phyloP scores from a whole-genome alignment of 257 asterid species.

The Sherardia arvensis region DNA sequence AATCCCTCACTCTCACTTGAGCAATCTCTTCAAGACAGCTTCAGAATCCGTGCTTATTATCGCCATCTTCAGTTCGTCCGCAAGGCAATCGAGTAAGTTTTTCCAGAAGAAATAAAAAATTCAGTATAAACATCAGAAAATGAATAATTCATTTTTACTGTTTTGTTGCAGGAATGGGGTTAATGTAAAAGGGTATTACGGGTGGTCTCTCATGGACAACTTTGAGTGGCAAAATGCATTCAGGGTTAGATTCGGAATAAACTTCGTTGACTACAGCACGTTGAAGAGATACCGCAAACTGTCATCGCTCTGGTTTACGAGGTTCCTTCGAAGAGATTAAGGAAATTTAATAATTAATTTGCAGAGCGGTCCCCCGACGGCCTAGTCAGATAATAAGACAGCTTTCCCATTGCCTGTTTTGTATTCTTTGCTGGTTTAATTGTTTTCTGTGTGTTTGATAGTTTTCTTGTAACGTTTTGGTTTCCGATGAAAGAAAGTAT shows the following conservation, averaged over 20 bases:
- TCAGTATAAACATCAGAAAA: no score
- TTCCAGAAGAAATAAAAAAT: no score
- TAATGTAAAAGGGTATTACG: conserved; percentile 22
- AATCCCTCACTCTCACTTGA: conserved; percentile 17
- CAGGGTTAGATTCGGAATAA: conserved; percentile 18
- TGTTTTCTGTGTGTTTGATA: not conserved
- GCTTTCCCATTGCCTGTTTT: not conserved
- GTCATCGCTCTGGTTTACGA: conserved; percentile 23
- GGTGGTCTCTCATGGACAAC: conserved; percentile 29
- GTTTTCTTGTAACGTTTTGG: not conserved
- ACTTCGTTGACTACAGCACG: conserved; percentile 18
- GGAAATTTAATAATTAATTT: not conserved
- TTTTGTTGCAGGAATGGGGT: conserved; percentile 14
- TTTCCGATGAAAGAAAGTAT: not conserved
- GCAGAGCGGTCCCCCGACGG: not conserved
- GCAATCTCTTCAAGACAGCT: conserved; percentile 16
- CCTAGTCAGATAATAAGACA: not conserved
- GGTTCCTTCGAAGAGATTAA: not conserved
- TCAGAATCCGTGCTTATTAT: conserved; percentile 16
- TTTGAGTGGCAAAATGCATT: conserved; percentile 22
- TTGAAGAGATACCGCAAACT: conserved; percentile 20
- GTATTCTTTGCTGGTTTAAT: not conserved
- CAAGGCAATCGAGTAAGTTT: conserved; percentile 14
- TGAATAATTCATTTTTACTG: not conserved
- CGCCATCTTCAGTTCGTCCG: conserved; percentile 11